These are phyloP conservation scores for Penicillium malachiteum DNA, from an alignment of 495 filamentous ascomycete genomes.

Conservation along the genomic window DNA sequence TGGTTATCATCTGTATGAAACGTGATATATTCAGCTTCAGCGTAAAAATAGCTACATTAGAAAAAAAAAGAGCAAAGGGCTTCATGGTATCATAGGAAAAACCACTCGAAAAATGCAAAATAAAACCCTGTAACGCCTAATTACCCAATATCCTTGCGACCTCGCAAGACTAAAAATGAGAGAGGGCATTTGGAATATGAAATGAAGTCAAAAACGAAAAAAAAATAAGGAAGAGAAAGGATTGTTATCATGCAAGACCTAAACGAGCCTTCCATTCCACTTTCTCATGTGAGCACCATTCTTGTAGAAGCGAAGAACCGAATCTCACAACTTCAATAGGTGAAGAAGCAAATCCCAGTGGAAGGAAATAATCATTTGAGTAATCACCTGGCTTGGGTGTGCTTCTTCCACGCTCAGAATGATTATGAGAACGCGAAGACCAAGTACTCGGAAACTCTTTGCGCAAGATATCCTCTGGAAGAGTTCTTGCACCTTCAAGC, in stretches of 20 bases:
- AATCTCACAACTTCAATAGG: constrained; percentile 50
- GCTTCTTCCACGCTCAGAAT: constrained; percentile 37
- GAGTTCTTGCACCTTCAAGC: constrained; percentile 41
- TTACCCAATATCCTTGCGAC: neutral
- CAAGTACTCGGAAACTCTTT: constrained; percentile 48
- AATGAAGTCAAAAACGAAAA: neutral
- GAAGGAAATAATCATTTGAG: constrained; percentile 41
- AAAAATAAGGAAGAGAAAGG: neutral
- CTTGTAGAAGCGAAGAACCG: constrained; percentile 41
- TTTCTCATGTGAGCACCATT: constrained; percentile 46
- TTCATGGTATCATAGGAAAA: constrained; percentile 43
- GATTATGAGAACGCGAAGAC: constrained; percentile 38
- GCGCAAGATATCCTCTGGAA: constrained; percentile 44
- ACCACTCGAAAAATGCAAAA: constrained; percentile 19
- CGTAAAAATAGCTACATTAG: constrained; percentile 19
- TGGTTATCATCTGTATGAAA: constrained; percentile 9
- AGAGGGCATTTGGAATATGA: neutral
- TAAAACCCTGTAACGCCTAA: constrained; percentile 14
- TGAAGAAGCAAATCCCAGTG: constrained; percentile 38
- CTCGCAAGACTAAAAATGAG: neutral
- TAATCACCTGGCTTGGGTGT: constrained; percentile 41
- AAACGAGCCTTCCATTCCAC: constrained; percentile 43
- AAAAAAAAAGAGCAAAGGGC: constrained; percentile 17
- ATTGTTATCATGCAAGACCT: constrained; percentile 14
- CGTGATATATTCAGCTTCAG: constrained; percentile 20